Evolutionary conservation across 2,329 filamentous ascomycete species (phyloP), one percentile per base, ranked within the genome.

Genomic region (Aureobasidium musti): DNA sequence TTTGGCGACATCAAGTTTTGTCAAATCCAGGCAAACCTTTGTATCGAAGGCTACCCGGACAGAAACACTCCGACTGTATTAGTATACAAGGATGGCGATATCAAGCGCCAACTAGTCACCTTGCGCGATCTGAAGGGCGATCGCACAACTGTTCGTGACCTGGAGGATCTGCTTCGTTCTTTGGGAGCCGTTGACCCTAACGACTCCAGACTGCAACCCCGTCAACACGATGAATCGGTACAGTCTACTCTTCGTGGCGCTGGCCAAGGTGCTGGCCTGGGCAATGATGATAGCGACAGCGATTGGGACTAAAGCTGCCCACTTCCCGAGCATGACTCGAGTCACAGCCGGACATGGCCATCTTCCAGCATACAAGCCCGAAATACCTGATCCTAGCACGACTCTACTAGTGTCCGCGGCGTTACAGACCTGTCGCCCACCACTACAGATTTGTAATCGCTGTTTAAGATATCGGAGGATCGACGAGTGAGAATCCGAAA

Each of bases 1-100:
- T 99, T 92, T 74, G 92, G 92, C 23, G 94, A 99, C 70, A 82
- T 99, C 77, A 99, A 99, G 80, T 99, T 99, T 79, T 98, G 94
- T 77, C 91, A 98, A 80, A 98, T 99, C 72, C 86, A 89, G 72
- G 95, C 89, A 7, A 89, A 92, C 74, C 87, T 97, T 80, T 97
- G 95, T 67, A 97, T 99, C 72, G 95, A 98, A 77, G 92, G 92
- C 47, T 99, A 99, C 77, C 95, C 95, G 1, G 95, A 98, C 73
- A 85, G 86, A 67, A 99, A 99, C 77, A 97, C 92, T 67, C 95
- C 95, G 1, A 99, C 95, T 0, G 92, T 99, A 41, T 76, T 99
- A 69, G 86, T 97, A 0, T 99, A 99, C 79, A 90, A 89, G 75
- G 92, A 97, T 73, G 92, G 92, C 21, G 91, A 99, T 75, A 97